Evolutionary conservation across 2,329 filamentous ascomycete species (phyloP), one percentile per base, ranked within the genome.

Genomic region (Ceratocystiopsis minuta): DNA sequence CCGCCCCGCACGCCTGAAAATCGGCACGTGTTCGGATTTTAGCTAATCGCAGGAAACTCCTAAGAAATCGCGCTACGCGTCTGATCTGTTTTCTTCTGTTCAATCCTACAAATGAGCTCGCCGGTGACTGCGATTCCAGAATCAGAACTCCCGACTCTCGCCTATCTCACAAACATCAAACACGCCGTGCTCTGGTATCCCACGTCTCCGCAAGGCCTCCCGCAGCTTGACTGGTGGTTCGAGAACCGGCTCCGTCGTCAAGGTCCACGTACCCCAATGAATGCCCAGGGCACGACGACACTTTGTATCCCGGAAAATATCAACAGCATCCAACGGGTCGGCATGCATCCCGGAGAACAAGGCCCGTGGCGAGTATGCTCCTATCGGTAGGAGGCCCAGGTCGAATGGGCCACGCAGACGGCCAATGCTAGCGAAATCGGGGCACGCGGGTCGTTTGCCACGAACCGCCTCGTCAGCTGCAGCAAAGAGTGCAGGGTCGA

Each of bases 261-360:
- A 60, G 1, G 83, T 78, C 85, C 87, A 95, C 0, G 81, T 78
- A 3, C 86, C 87, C 86, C 87, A 95, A 55, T 95, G 88, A 51
- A 95, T 94, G 2, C 75, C 87, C 62, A 95, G 67, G 17, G 86
- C 87, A 16, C 63, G 66, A 52, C 72, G 67, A 63, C 87, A 95
- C 50, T 70, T 70, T 1, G 84, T 92, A 52, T 95, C 87, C 7
- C 66, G 59, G 58, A 94, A 94, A 51, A 96, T 94, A 52, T 90
- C 84, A 34, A 94, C 86, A 0, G 79, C 73, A 55, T 96, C 88
- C 50, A 75, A 78, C 0, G 88, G 88, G 55, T 92, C 82, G 9
- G 82, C 80, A 57, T 96, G 88, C 69, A 92, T 78, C 16, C 75
- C 64, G 38, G 78, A 85, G 66, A 90, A 87, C 47, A 90, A 57